Evolutionary conservation across 164 flowering plant species (phyloP), one percentile per base, ranked within the genome.

Genomic region (Sextonia rubra): DNA sequence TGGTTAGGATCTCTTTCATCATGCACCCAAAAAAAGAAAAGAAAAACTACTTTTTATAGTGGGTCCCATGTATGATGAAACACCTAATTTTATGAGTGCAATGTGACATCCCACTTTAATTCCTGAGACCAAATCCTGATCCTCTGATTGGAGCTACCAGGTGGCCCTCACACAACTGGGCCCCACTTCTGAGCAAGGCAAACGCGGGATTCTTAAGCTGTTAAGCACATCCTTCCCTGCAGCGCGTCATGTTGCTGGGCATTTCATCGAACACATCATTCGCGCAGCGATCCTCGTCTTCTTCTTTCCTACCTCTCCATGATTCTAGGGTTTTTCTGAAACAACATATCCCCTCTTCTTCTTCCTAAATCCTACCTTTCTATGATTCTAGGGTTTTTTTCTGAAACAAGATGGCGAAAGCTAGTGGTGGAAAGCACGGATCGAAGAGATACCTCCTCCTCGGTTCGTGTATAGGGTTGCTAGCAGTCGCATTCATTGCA

Each of bases 401-500:
- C 37, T 12, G 8, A 14, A 26, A 22, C 22, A 64, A 29, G 27
- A 81, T 78, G 81, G 79, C 82, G 24, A 83, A 76, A 32, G 12
- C 75, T 9, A 52, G 60, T 18, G 80, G 60, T 18, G 80, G 78
- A 26, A 83, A 82, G 55, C 80, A 76, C 30, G 9, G n/a, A 18
- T 69, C 79, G 7, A 56, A 65, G 26, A 83, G 71, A 44, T 60
- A 74, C 22, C 52, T 75, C 5, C 3, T 80, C 44, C 68, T 84
- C 0, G 49, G 79, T 11, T 49, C 76, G 0, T 79, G 77, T 37
- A 74, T 69, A 2, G 79, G 81, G 15, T 82, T 90, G 32, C 71
- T 90, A 0, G 91, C 76, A 9, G 74, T 68, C 20, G 88, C 82
- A 44, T 74, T 85, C 27, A 49, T 86, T 44, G 79, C 76, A 3